Base-by-base conservation (phyloP, 345 rosid species). In the Populus davidiana region DNA sequence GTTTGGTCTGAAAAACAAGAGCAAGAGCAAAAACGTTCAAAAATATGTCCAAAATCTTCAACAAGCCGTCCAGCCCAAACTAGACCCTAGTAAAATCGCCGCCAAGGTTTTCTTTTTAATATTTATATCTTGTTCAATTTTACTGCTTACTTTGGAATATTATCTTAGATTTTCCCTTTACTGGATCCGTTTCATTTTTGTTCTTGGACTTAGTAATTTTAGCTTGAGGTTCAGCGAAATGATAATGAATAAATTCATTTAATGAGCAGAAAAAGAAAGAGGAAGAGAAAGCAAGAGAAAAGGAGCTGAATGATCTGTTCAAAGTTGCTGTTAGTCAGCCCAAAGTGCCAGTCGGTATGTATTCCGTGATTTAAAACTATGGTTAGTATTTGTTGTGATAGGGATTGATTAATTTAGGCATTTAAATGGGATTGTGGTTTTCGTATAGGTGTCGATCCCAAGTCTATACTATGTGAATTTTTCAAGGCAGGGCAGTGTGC, bases 291-390 rank as follows among this genome's bases (percentile, higher is more conserved):
- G 97, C 96, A 12, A 92, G 90, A 80, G 99, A 95, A 86, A 91
- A 86, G 87, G 97, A 95, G 89, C 83, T 95, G 80, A 95, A 86
- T 83, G 99, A 93, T 71, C 83, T 95, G 85, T 95, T 95, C 77
- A 95, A 95, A 88, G 86, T 90, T 67, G 98, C 99, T 14, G 90
- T 95, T 68, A 93, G 91, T 77, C 99, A 95, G 90, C 99, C 99
- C 0, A 95, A 95, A 88, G 98, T 95, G 73, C 99, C 97, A 3
- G 69, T 75, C 21, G 99, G 99, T 93, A 80, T 79, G 62, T 11
- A 21, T 9, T 35, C 11, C 5, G 41, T 6, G 49, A 52, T 75
- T 67, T 9, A 14, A 47, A 47, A 14, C 52, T 12, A 36, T 12
- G 25, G 62, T 70, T 2, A 43, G 33, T 5, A 2, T 70, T 43